Evolutionary conservation across 805 yeast genomes (phyloP), one percentile per base, ranked within the genome.

Genomic region (Kazachstania bromeliacearum): DNA sequence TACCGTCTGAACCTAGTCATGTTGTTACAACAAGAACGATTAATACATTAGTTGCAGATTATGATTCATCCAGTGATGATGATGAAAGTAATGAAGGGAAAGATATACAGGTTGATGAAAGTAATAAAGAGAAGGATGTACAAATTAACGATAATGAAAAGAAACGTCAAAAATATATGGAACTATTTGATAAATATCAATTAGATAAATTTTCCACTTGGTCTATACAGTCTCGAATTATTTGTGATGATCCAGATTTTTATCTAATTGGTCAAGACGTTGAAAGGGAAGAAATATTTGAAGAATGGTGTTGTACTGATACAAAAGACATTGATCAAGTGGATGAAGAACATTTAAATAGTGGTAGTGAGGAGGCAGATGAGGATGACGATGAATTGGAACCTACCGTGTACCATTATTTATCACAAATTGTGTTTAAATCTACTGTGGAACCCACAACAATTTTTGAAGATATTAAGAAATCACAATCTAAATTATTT

Each of bases 151-250:
- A 31, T 5, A 41, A 42, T 17, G 30, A 37, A 20, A 22, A 4
- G 10, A 18, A 28, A 17, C 19, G 25, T 12, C 10, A 31, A 0
- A 34, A 23, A 3, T 73, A 73, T 42, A 37, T 48, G 5, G 40
- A 48, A 6, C 44, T 75, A 26, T 53, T 75, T 7, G 49, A 51
- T 4, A 56, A 47, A 7, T 31, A 46, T 16, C 19, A 51, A 0
- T 40, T 70, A 8, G 64, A 73, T 44, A 73, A 76, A 0, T 68
- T 50, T 38, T 57, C 67, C 2, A 45, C 68, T 0, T 76, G 79
- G 79, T 66, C 66, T 5, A 41, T 52, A 1, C 76, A 72, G 48
- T 53, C 66, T 8, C 44, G 50, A 9, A 60, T 59, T 34, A 43
- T 75, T 0, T 54, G 62, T 1, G 41, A 57, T n/a, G 75, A 74